A percentile compares a stretch with the other conserved stretches of the same genome.
Conservation (phyloP, 2,329 filamentous ascomycete genomes). For the Fusarium annulatum region DNA sequence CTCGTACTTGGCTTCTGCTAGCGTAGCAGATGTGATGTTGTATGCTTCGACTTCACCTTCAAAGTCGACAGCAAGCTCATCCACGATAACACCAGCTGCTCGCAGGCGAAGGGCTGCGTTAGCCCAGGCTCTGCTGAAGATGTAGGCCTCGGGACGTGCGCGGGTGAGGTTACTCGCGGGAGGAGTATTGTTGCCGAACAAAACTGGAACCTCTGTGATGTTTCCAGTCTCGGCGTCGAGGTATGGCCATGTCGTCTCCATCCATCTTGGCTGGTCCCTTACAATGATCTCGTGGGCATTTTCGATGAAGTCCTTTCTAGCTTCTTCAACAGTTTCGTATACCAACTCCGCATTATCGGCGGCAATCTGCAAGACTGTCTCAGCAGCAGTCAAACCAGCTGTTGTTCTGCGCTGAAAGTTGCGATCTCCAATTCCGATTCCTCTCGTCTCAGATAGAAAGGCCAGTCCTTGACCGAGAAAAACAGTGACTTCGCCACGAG, state of each 20-base stretch:
- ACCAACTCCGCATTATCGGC: constrained; percentile 45
- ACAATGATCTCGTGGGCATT: constrained; percentile 35
- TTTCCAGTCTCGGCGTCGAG: constrained; percentile 41
- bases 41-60: constrained; percentile 45
- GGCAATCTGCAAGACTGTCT: constrained; percentile 43
- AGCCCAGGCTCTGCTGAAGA: constrained; percentile 46
- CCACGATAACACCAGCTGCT: constrained; percentile 39
- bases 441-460: constrained; percentile 47
- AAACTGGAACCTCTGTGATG: constrained; percentile 42
- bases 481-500: constrained; percentile 45
- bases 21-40: constrained; percentile 32
- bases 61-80: constrained; percentile 38
- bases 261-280: constrained; percentile 35
- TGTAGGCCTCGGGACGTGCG: constrained; percentile 45
- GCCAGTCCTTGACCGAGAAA: constrained; percentile 46
- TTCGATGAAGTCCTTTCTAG: constrained; percentile 42
- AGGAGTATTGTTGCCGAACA: constrained; percentile 46
- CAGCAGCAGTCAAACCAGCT: constrained; percentile 43
- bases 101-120: constrained; percentile 43
- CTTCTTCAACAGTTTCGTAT: constrained; percentile 41
- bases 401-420: constrained; percentile 47
- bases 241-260: constrained; percentile 35
- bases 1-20: constrained; percentile 41
- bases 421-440: constrained; percentile 45
- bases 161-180: constrained; percentile 45